Evolutionary conservation across 306 rosid genomes (phyloP).

Genomic region (Acacia crassicarpa): DNA sequence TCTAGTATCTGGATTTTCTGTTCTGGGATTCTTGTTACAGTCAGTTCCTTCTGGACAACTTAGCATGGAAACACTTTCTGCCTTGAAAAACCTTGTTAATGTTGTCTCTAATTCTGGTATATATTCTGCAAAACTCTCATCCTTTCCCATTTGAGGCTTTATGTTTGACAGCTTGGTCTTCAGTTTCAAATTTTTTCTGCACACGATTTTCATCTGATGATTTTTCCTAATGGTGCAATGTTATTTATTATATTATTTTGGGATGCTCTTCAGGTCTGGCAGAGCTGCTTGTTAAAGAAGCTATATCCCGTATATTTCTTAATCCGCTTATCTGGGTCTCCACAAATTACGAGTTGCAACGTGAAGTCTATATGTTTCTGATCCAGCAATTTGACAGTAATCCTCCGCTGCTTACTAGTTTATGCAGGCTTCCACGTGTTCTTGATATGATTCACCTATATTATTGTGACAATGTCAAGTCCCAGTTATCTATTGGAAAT

Average conservation of each 20-base stretch:
- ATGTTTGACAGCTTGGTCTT: background rate
- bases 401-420: slow-evolving; percentile 78
- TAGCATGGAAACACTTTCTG: slow-evolving; percentile 80
- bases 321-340: slow-evolving; percentile 88
- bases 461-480: slow-evolving; percentile 69
- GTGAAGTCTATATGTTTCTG: slow-evolving; percentile 94
- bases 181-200: slow-evolving; percentile 16
- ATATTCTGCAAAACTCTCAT: slow-evolving; percentile 1
- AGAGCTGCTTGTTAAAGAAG: slow-evolving; percentile 81
- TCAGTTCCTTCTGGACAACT: slow-evolving; percentile 84
- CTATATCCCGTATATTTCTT: slow-evolving; percentile 82
- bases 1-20: slow-evolving; percentile 92
- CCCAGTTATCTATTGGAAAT: slow-evolving; percentile 52
- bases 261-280: slow-evolving; percentile 56
- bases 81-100: slow-evolving; percentile 79
- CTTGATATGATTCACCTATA: slow-evolving; percentile 80
- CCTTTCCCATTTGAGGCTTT: background rate
- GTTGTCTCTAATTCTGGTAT: slow-evolving; percentile 81
- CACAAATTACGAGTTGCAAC: slow-evolving; percentile 80
- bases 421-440: slow-evolving; percentile 84
- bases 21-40: slow-evolving; percentile 91
- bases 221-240: slow-evolving; percentile 13
- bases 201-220: slow-evolving; percentile 28
- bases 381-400: slow-evolving; percentile 92
- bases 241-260: slow-evolving; percentile 21